Conservation (phyloP, 306 rosid species). For the Quercus robur region DNA sequence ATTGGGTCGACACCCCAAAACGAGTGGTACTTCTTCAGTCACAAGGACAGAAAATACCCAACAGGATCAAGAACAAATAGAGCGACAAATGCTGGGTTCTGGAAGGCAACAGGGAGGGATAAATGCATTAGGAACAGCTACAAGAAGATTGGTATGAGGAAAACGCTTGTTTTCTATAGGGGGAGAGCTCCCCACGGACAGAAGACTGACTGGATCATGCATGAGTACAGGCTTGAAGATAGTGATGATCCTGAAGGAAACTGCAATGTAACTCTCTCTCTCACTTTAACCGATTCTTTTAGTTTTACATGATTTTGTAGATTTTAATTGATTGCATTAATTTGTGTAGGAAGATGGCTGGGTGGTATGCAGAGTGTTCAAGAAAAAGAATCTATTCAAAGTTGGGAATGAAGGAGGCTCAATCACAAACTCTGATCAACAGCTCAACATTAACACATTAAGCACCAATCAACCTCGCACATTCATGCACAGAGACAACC, state of each 20-base stretch:
- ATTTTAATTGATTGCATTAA: not conserved
- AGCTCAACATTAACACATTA: conserved; percentile 33
- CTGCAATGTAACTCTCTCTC: conserved; percentile 31
- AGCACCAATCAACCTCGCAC: conserved; percentile 26
- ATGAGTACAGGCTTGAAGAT: conserved; percentile 91
- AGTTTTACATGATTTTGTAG: not conserved
- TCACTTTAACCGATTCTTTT: not conserved
- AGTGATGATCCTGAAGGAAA: conserved; percentile 46
- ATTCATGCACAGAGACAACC: conserved; percentile 60
- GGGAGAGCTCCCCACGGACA: conserved; percentile 98
- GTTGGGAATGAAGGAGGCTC: conserved; percentile 51
- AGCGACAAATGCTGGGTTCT: conserved; percentile 91
- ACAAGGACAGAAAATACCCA: conserved; percentile 93
- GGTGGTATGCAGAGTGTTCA: conserved; percentile 94
- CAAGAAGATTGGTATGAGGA: conserved; percentile 92
- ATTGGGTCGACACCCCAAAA: conserved; percentile 97
- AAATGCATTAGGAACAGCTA: conserved; percentile 75
- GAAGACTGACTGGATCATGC: conserved; percentile 98
- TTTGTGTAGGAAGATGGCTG: conserved; percentile 85
- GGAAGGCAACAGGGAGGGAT: conserved; percentile 98
- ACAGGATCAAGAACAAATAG: conserved; percentile 97
- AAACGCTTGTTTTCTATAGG: conserved; percentile 86
- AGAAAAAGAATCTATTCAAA: conserved; percentile 91
- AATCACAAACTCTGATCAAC: conserved; percentile 52
- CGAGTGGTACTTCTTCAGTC: conserved; percentile 98